Evolutionary conservation across 148 eudicot genomes (phyloP).

Genomic region (Drosera capensis): DNA sequence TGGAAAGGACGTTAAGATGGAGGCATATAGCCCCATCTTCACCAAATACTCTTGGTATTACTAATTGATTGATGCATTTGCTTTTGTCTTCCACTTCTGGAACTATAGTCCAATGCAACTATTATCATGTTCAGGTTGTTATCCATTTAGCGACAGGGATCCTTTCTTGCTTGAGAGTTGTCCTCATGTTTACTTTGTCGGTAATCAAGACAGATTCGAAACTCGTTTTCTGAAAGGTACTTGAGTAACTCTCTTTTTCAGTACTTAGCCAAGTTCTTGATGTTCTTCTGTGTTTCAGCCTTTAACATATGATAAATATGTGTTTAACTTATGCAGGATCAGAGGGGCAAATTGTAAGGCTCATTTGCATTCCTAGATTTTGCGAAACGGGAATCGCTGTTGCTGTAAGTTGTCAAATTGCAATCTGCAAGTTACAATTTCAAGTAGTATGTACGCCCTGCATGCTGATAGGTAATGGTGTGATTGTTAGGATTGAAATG

Average conservation of each 20-base stretch:
- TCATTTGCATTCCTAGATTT: conserved; percentile 74
- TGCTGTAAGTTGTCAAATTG: conserved; percentile 32
- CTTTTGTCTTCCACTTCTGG: too few species aligned
- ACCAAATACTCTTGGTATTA: conserved; percentile 81
- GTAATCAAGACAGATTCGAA: conserved; percentile 59
- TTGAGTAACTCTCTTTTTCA: not conserved
- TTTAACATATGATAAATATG: too few species aligned
- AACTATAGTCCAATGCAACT: too few species aligned
- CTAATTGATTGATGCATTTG: not conserved
- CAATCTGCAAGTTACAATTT: too few species aligned
- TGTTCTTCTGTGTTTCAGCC: too few species aligned
- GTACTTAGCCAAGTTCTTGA: not conserved
- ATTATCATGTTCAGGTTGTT: conserved; percentile 62
- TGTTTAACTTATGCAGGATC: conserved; percentile 61
- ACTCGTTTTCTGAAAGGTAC: conserved; percentile 52
- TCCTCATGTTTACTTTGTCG: conserved; percentile 94
- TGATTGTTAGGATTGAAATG: too few species aligned
- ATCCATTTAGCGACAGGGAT: conserved; percentile 90
- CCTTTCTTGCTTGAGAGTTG: conserved; percentile 82
- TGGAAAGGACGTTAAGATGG: conserved; percentile 92
- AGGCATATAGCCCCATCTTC: conserved; percentile 93
- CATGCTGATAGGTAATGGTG: too few species aligned
- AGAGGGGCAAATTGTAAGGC: conserved; percentile 68
- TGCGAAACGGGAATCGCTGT: conserved; percentile 82
- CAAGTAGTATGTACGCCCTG: too few species aligned